Evolutionary conservation across 2,329 filamentous ascomycete species (phyloP), one percentile per base, ranked within the genome.

Genomic region (Herpomyces periplanetae): DNA sequence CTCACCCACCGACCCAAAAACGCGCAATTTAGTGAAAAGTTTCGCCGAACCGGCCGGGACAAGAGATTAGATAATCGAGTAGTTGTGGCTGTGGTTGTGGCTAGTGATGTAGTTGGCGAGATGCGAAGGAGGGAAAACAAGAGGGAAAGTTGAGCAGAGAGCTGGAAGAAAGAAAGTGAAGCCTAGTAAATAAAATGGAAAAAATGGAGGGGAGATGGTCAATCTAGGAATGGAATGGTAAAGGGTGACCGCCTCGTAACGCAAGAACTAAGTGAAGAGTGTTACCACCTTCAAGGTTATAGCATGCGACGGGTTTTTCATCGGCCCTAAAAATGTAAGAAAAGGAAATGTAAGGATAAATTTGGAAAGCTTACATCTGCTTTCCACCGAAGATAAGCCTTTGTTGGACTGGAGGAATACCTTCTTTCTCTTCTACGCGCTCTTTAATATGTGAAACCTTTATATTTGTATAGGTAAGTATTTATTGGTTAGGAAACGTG

Each of bases 371-470:
- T 20, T 31, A 88, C 80, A 96, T 88, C 40, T 96, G 80, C 48
- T 96, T 96, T 33, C 80, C 80, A 20, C 75, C 71, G 36, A 63
- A 88, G 34, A 96, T 96, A 28, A 96, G 47, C 23, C 80, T 61
- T 43, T 96, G 80, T 43, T 96, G 80, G 8, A 80, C 71, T 1
- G 80, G 80, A 16, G 80, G 75, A 31, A 96, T 96, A 22, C 80
- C 80, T 38, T 91, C 80, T 44, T 91, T 91, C 47, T 96, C 80
- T 42, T 96, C 80, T 21, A 96, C 80, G 33, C 75, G 73, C 44
- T 91, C 80, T 51, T 96, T 96, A 50, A 96, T 91, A 39, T 73
- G 60, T 15, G 64, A 61, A 30, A 91, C 66, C 71, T 85, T 28
- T 24, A 16, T n/a, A 17, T 16, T 19, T 10, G 7, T 13, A 11